Percentiles rank a stretch among this genome's conserved stretches.
Evolutionary conservation across 2,329 filamentous ascomycete species (phyloP).

Genomic region (Biscogniauxia sp.): DNA sequence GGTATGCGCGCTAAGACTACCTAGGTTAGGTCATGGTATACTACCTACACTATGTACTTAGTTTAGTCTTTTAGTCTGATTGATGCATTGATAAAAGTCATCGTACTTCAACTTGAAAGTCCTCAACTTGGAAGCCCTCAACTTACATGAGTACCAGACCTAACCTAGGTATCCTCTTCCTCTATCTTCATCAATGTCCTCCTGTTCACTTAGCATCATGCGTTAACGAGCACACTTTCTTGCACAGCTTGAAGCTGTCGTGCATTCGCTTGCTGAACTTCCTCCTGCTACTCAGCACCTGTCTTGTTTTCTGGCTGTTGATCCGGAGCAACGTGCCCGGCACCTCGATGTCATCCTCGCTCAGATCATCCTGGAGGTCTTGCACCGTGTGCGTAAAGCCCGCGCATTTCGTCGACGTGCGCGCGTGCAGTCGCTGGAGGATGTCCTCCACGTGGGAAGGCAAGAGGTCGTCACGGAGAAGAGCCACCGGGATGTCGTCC

Average conservation of each 20-base stretch:
- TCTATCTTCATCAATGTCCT: background rate
- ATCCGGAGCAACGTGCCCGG: slow-evolving; percentile 18
- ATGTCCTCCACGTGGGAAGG: slow-evolving; percentile 22
- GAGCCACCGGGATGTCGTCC: slow-evolving; percentile 12
- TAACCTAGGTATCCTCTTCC: background rate
- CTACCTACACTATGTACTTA: too few species aligned
- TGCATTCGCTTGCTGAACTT: background rate
- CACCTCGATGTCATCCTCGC: slow-evolving; percentile 15
- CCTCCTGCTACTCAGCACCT: background rate
- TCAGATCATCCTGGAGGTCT: slow-evolving; percentile 9
- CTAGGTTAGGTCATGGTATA: too few species aligned
- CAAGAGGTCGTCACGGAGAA: slow-evolving; percentile 17
- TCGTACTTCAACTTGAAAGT: too few species aligned
- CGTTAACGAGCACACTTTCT: background rate
- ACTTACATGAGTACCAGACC: too few species aligned
- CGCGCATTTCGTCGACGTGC: slow-evolving; percentile 14
- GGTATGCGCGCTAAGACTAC: too few species aligned
- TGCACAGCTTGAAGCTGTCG: background rate
- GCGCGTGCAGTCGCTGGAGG: slow-evolving; percentile 12
- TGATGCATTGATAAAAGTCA: too few species aligned
- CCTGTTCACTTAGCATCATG: background rate
- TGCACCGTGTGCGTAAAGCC: slow-evolving; percentile 19
- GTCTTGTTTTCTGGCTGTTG: slow-evolving; percentile 10
- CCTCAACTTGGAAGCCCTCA: too few species aligned
- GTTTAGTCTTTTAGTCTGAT: too few species aligned